phyloP scores from a whole-genome alignment of 2,329 filamentous ascomycete genomes.

The Cercospora sojina region DNA sequence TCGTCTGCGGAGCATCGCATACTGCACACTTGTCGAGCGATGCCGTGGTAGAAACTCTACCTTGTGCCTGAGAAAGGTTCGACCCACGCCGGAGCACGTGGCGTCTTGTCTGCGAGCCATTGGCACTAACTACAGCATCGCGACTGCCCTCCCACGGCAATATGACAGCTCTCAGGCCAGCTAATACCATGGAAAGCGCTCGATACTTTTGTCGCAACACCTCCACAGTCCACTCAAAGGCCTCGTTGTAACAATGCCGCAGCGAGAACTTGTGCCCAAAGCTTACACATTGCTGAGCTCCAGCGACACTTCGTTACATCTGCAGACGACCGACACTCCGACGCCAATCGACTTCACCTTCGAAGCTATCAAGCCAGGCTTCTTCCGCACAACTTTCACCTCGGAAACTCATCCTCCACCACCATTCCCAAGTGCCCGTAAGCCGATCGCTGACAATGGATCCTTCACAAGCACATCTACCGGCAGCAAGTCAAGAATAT shows the following conservation, averaged over 20 bases:
- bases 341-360: slow-evolving; percentile 59
- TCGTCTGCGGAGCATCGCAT: neutral
- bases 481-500: slow-evolving; percentile 37
- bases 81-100: neutral
- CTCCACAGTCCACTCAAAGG: neutral
- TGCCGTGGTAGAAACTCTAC: neutral
- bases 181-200: neutral
- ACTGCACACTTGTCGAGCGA: neutral
- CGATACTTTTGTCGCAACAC: neutral
- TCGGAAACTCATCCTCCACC: slow-evolving; percentile 62
- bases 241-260: slow-evolving; percentile 42
- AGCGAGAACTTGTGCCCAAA: slow-evolving; percentile 48
- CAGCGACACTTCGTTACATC: slow-evolving; percentile 38
- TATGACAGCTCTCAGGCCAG: neutral
- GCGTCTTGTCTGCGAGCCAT: neutral
- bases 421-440: slow-evolving; percentile 60
- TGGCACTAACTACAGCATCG: neutral
- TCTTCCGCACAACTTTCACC: slow-evolving; percentile 68
- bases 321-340: slow-evolving; percentile 44
- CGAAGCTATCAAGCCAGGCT: slow-evolving; percentile 59
- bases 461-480: slow-evolving; percentile 26
- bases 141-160: neutral
- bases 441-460: slow-evolving; percentile 37
- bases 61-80: neutral
- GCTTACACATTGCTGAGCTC: slow-evolving; percentile 39